Evolutionary conservation across 805 yeast genomes (phyloP).

Genomic region (Ogataea ganodermae): DNA sequence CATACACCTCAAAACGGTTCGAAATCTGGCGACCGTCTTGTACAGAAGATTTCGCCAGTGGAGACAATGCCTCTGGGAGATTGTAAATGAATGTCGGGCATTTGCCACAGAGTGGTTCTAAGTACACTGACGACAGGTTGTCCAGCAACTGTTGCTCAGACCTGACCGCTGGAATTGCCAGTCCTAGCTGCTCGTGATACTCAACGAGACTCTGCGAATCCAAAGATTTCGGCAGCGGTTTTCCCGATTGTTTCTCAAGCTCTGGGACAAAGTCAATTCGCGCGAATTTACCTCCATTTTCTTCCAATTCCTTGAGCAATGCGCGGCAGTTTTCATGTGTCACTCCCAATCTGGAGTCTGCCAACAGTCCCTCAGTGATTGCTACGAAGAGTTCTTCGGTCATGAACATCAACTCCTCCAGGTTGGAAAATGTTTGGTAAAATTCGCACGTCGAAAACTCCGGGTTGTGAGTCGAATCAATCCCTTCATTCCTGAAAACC

Average conservation of each 20-base stretch:
- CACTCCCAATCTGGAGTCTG: slow-evolving; percentile 17
- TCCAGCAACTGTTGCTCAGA: slow-evolving; percentile 68
- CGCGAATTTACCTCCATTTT: slow-evolving; percentile 34
- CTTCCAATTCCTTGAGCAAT: slow-evolving; percentile 15
- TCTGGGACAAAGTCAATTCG: slow-evolving; percentile 68
- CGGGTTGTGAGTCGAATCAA: slow-evolving; percentile 91
- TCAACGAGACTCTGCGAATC: slow-evolving; percentile 41
- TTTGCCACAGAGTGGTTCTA: slow-evolving; percentile 63
- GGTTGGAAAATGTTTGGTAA: slow-evolving; percentile 68
- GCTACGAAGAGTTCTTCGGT: slow-evolving; percentile 59
- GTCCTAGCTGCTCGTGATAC: slow-evolving; percentile 42
- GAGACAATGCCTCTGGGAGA: slow-evolving; percentile 85
- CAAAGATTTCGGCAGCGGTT: slow-evolving; percentile 47
- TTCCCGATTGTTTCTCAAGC: slow-evolving; percentile 55
- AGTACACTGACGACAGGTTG: slow-evolving; percentile 54
- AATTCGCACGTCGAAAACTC: slow-evolving; percentile 92
- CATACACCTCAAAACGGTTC: slow-evolving; percentile 80
- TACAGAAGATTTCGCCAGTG: slow-evolving; percentile 73
- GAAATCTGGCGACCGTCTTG: slow-evolving; percentile 46
- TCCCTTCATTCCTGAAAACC: slow-evolving; percentile 88
- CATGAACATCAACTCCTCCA: slow-evolving; percentile 64
- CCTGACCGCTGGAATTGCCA: slow-evolving; percentile 37
- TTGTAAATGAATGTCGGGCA: slow-evolving; percentile 75
- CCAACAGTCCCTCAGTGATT: slow-evolving; percentile 39
- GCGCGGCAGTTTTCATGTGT: slow-evolving; percentile 29